phyloP scores from a whole-genome alignment of 345 rosid species.

The Psidium guajava region DNA sequence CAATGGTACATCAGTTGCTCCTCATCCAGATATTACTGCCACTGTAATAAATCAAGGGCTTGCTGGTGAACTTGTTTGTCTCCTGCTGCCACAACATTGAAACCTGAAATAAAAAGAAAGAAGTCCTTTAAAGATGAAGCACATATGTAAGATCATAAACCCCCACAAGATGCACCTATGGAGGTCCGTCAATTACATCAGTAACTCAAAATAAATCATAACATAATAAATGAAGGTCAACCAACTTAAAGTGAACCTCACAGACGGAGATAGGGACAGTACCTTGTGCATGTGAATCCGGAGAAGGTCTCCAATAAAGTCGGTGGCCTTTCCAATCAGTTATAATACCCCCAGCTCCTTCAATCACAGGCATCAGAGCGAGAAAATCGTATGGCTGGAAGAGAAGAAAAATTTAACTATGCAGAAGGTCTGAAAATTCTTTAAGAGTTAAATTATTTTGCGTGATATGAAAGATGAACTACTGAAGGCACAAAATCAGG shows the following conservation, averaged over 20 bases:
- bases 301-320: conserved; percentile 72
- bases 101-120: conserved; percentile 31
- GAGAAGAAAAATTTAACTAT: neutral
- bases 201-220: neutral
- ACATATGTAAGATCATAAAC: neutral
- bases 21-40: conserved; percentile 6
- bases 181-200: neutral
- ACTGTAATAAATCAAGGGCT: conserved; percentile 33
- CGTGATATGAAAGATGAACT: neutral
- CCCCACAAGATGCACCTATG: neutral
- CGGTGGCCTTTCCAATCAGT: conserved; percentile 77
- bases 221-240: neutral
- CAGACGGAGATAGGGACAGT: neutral
- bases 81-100: conserved; percentile 80
- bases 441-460: neutral
- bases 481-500: neutral
- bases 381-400: conserved; percentile 86
- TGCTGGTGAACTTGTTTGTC: conserved; percentile 49
- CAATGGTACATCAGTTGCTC: neutral
- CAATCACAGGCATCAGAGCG: conserved; percentile 79
- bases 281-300: conserved; percentile 52
- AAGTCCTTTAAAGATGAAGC: neutral
- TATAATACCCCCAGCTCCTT: conserved; percentile 83
- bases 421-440: neutral
- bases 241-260: neutral